phyloP scores from a whole-genome alignment of 2,329 filamentous ascomycete genomes.

The Botryotinia convoluta region DNA sequence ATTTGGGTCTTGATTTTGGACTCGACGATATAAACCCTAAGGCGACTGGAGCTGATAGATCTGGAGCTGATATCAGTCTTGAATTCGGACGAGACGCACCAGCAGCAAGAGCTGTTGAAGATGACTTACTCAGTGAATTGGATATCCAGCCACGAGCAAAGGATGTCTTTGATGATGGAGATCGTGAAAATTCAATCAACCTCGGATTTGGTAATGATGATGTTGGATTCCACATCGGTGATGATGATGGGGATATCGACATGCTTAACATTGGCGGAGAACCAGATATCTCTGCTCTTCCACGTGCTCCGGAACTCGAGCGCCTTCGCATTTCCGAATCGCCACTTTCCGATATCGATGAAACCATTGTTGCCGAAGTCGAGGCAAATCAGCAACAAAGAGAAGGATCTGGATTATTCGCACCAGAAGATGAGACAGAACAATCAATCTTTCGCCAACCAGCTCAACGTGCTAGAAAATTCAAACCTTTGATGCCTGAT shows the following conservation, averaged over 20 bases:
- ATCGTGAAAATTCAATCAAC: conserved; percentile 54
- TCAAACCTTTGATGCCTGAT: conserved; percentile 81
- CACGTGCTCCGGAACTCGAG: conserved; percentile 47
- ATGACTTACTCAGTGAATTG: conserved; percentile 63
- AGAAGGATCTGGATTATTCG: conserved; percentile 55
- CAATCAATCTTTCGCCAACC: conserved; percentile 62
- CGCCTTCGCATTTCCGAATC: conserved; percentile 67
- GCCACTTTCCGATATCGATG: conserved; percentile 67
- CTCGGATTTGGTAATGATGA: conserved; percentile 50
- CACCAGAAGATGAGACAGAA: conserved; percentile 54
- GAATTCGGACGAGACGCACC: conserved; percentile 90
- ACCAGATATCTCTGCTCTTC: conserved; percentile 51
- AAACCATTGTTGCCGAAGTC: conserved; percentile 57
- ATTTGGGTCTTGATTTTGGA: conserved; percentile 72
- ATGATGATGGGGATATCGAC: conserved; percentile 61
- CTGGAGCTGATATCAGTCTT: conserved; percentile 58
- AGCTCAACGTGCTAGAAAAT: conserved; percentile 70
- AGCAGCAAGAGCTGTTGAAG: conserved; percentile 62
- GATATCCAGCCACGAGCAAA: conserved; percentile 54
- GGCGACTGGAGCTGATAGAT: conserved; percentile 28
- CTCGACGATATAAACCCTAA: conserved; percentile 31
- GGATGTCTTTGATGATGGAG: conserved; percentile 51
- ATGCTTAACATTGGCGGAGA: conserved; percentile 63
- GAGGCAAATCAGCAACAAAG: conserved; percentile 50
- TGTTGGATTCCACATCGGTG: conserved; percentile 55